Base-by-base conservation (phyloP, 2,329 filamentous ascomycete species). In the Hymenoscyphus occultus region DNA sequence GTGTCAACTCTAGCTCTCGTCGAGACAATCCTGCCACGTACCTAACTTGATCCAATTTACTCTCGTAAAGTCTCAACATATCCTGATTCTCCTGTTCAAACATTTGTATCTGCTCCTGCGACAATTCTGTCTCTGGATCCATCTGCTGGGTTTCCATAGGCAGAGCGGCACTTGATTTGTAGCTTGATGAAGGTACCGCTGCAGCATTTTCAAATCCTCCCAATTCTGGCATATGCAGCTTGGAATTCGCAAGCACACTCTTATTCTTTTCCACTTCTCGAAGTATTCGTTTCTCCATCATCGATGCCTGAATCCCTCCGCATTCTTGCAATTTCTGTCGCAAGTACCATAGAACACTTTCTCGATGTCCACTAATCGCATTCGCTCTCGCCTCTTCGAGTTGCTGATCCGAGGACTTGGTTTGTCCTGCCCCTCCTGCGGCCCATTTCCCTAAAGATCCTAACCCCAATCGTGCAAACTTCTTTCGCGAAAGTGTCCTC, bases 21-120 rank as follows among this genome's bases (percentile, higher is more conserved):
- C n/a, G 2, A 31, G 51, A 9, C 9, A 16, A 9, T 14, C n/a
- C 39, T 40, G 9, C n/a, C 56, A 67, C 90, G 63, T 85, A 96
- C 91, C 90, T 91, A 70, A 98, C 92, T 83, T 98, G 95, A 77
- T 93, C 90, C 76, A 98, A 81, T n/a, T 91, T 93, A 78, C 90
- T 92, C 77, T 97, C 92, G 77, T 96, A 97, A 78, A 97, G 91
- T 77, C 90, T 91, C 71, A 98, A 83, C 88, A 99, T 93, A 69
- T 92, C 89, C 77, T 93, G 89, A 75, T 98, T 97, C 75, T 96
- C 93, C 78, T 92, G 86, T 71, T 94, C 93, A 79, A 99, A 98
- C 75, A 97, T 85, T 76, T 97, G 94, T 61, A 95, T 81, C 77
- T 98, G 94, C 75, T 97, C 93, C 28, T 88, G 83, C 19, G 90